Evolutionary conservation across 768 basidiomycete genomes (phyloP), one percentile per base, ranked within the genome.

Genomic region (Trametes maxima): DNA sequence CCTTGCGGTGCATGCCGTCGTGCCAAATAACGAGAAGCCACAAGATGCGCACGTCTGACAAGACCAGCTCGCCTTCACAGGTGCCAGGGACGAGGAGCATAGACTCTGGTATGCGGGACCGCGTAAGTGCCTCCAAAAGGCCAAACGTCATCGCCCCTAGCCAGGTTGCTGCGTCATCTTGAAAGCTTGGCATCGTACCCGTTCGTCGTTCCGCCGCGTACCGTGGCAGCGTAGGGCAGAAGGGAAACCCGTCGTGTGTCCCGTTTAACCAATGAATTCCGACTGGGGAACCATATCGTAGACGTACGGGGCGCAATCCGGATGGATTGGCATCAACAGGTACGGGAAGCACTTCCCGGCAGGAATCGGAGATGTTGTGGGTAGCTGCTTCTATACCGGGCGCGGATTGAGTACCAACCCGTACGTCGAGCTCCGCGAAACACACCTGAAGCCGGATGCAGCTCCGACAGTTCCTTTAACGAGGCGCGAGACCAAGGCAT

Each of bases 81-180:
- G 44, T 44, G 2, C 17, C 28, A 8, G 28, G 33, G 35, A 46
- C 53, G 17, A 54, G 17, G 6, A 55, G 35, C 14, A 54, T 8
- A 16, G 45, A 36, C 22, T 61, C 60, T 11, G 53, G 47, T 13
- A 61, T 55, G 6, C 47, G 46, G 3, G 19, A 35, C 10, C 48
- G 52, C 11, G 33, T 50, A 10, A 55, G 24, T 11, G 42, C 42
- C 35, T 61, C 60, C n/a, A 55, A 28, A 6, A 61, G 46, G 16
- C 60, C 60, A 33, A 61, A 61, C 1, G 53, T 55, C 60, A 61
- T 55, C 5, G 50, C n/a, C 53, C 60, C 54, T 3, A 33, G 28
- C 28, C 28, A 33, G 28, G 8, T 1, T 50, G 43, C 33, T 53
- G 53, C 0, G 47, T 54, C 19, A 33, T 55, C 54, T 7, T 19